Evolutionary conservation across 805 yeast species (phyloP), one percentile per base, ranked within the genome.

Genomic region (Henningerozyma blattae): DNA sequence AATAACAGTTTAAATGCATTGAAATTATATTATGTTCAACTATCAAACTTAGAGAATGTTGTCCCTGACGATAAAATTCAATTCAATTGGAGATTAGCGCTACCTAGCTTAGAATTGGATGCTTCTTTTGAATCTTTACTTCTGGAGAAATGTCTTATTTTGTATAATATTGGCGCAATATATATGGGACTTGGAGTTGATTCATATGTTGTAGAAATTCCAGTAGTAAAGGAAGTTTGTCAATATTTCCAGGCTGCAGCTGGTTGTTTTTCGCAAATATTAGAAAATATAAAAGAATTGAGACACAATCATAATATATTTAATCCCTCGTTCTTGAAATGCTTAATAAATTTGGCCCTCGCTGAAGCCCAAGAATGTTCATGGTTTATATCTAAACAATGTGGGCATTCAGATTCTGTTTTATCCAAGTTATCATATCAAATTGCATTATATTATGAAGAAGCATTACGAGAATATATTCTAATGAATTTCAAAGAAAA

Each of bases 321-420:
- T 13, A 72, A 72, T 27, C 28, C 37, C 1, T 64, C 65, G 10
- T 71, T 83, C 0, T 46, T 80, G 8, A 56, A 60, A 10, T 61
- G 75, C 14, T 56, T 86, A 34, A 56, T 65, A 25, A 43, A 51
- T 10, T 47, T 85, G 24, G 70, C 72, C 71, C 49, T 81, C 27
- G 91, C 94, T 0, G 94, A 84, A 47, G 91, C 94, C 0, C 95
- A 86, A 54, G 95, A 87, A 48, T 67, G 74, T 10, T 73, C 79
- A 33, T 86, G 95, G 95, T 74, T 70, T 31, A 76, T 77, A 45
- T 85, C 94, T 6, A 12, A 22, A 1, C 39, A 38, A 18, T 50
- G 43, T 33, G 54, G 64, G 0, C 52, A 58, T 26, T 79, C 75
- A 44, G 75, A 80, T 47, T 59, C 77, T 0, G 59, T 75, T 4